Evolutionary conservation across 2,329 filamentous ascomycete genomes (phyloP), one percentile per base, ranked within the genome.

Genomic region (Hymenoscyphus salicellus): DNA sequence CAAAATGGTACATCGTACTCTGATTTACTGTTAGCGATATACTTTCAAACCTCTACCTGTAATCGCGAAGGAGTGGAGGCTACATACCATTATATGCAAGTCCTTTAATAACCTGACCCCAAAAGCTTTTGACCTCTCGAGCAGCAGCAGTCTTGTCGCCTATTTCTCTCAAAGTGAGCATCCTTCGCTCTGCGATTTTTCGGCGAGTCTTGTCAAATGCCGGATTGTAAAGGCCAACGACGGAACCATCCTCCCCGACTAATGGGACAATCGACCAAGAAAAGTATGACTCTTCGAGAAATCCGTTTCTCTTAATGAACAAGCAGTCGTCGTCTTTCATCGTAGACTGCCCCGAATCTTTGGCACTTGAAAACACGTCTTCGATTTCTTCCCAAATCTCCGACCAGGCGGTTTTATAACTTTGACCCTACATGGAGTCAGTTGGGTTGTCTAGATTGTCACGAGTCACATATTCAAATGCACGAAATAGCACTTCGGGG

Each of bases 311-410:
- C 57, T 83, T 81, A 36, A 95, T 83, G 71, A 93, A 92, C 1
- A 94, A 79, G 63, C 86, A 86, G 68, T 94, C 90, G 71, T 95
- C 91, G 69, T 93, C 88, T 75, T 93, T 94, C 89, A 93, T 91
- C 0, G 88, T 92, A 0, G 91, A 89, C 77, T 93, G 88, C 0
- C 91, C 92, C 4, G 87, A 89, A 46, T 84, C 77, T 75, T 83
- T 85, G 0, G 91, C 91, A 66, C 81, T 86, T 20, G 83, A 80
- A 68, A 95, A 91, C 0, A 90, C 83, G 1, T 86, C 86, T 68
- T 87, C 83, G 11, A 94, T 82, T 5, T 88, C 85, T 26, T 86
- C 79, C 89, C 90, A 93, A 5, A 94, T 89, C 73, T 94, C 91
- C 0, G 81, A 68, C 90, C 90, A 93, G 0, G 85, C 87, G 23